Percentiles rank a stretch among this genome's conserved stretches.
phyloP scores from a whole-genome alignment of 331 rosid species.

The Stylosanthes scabra region DNA sequence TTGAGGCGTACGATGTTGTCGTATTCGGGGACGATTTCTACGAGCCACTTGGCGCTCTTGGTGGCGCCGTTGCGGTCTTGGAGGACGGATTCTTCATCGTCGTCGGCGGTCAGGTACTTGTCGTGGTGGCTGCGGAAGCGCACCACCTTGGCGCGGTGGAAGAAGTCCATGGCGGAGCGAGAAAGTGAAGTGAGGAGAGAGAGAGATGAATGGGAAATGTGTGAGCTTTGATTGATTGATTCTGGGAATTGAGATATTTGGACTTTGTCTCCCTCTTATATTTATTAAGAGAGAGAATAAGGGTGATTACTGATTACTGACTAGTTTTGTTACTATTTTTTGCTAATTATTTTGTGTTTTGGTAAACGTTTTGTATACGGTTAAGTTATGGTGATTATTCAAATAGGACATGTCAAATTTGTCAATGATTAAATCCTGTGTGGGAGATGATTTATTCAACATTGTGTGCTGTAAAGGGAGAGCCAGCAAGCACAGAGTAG shows the following conservation, averaged over 20 bases:
- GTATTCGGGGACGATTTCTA: slow-evolving; percentile 47
- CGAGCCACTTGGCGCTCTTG: slow-evolving; percentile 49
- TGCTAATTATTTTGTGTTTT: too few species aligned
- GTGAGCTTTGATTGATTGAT: background rate
- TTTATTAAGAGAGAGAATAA: too few species aligned
- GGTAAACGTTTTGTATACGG: too few species aligned
- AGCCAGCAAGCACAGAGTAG: too few species aligned
- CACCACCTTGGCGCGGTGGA: slow-evolving; percentile 59
- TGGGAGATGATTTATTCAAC: too few species aligned
- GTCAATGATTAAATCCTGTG: too few species aligned
- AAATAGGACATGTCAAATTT: too few species aligned
- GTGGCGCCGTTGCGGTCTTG: slow-evolving; percentile 68
- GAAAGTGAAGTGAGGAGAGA: too few species aligned
- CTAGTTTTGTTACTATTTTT: too few species aligned
- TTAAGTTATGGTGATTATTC: too few species aligned
- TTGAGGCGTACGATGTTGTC: slow-evolving; percentile 56
- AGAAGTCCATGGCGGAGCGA: slow-evolving; percentile 47
- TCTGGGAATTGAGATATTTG: background rate
- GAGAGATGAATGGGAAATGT: background rate
- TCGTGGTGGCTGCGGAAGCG: slow-evolving; percentile 64
- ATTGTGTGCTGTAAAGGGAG: too few species aligned
- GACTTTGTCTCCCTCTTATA: background rate
- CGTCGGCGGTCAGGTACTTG: slow-evolving; percentile 66
- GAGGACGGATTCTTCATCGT: slow-evolving; percentile 57
- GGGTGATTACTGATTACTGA: too few species aligned